Percentiles rank a stretch among this genome's conserved stretches.
Evolutionary conservation across 2,329 filamentous ascomycete genomes (phyloP).

Genomic region (Thelonectria discophora): DNA sequence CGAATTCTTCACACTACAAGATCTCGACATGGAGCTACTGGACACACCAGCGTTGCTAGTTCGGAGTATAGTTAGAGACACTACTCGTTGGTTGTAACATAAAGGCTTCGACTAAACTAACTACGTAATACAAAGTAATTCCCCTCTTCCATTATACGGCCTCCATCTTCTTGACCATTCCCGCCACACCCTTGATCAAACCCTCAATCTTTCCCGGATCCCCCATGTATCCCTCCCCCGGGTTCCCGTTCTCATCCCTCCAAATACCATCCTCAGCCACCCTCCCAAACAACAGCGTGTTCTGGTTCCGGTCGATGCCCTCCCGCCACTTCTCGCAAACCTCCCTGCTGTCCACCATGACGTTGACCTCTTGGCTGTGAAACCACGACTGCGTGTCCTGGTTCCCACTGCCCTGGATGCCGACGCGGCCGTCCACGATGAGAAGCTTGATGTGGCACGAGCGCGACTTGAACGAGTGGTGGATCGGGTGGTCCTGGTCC

Average conservation of each 20-base stretch:
- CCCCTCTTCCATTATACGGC: neutral
- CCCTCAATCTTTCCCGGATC: conserved; percentile 27
- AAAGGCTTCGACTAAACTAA: no score
- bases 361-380: conserved; percentile 80
- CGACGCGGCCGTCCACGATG: conserved; percentile 74
- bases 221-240: conserved; percentile 32
- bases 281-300: conserved; percentile 67
- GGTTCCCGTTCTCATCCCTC: conserved; percentile 27
- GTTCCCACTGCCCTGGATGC: conserved; percentile 79
- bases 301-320: conserved; percentile 70
- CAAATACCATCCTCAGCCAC: conserved; percentile 34
- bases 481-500: conserved; percentile 74
- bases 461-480: conserved; percentile 70
- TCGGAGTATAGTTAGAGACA: no score
- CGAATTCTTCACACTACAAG: no score
- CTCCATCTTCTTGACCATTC: conserved; percentile 32
- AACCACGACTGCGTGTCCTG: conserved; percentile 85
- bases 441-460: conserved; percentile 82
- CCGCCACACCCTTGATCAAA: conserved; percentile 24
- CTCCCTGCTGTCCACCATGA: conserved; percentile 72
- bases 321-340: conserved; percentile 72
- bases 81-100: no score
- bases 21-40: no score
- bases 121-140: no score
- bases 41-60: no score